phyloP scores from a whole-genome alignment of 371 early-diverging fungal species.

The Mucor indicus region DNA sequence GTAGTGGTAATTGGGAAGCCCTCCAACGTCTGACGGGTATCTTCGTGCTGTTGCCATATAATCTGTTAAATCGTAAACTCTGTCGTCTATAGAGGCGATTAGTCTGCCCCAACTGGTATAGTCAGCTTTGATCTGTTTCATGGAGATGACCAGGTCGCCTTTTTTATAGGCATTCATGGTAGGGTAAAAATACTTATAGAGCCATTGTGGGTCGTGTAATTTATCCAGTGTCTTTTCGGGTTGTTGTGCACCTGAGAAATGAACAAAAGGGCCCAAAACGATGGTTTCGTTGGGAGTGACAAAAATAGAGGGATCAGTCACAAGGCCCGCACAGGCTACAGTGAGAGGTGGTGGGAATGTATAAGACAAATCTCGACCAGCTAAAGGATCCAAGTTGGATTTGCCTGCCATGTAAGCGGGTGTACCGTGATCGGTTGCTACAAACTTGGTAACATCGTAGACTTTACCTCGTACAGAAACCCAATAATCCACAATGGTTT shows the following conservation, averaged over 20 bases:
- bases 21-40: constrained; percentile 21
- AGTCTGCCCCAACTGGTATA: constrained; percentile 29
- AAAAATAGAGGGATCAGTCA: constrained; percentile 29
- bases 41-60: constrained; percentile 41
- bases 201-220: constrained; percentile 43
- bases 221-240: constrained; percentile 21
- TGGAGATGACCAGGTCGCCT: constrained; percentile 27
- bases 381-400: constrained; percentile 45
- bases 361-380: constrained; percentile 58
- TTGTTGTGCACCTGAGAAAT: constrained; percentile 28
- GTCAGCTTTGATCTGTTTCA: constrained; percentile 29
- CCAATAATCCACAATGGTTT: constrained; percentile 48
- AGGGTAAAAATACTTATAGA: constrained; percentile 34
- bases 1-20: constrained; percentile 35
- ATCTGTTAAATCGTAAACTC: constrained; percentile 61
- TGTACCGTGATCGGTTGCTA: constrained; percentile 56
- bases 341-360: constrained; percentile 57
- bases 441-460: constrained; percentile 72
- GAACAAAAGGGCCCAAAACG: constrained; percentile 35
- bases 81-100: constrained; percentile 59
- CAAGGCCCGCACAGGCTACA: constrained; percentile 52
- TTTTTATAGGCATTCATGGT: constrained; percentile 37
- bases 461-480: constrained; percentile 72
- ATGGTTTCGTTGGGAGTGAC: constrained; percentile 42
- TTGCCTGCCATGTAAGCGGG: constrained; percentile 38